Percentiles rank a stretch among this genome's conserved stretches.
Evolutionary conservation across 1,139 yeast species (phyloP).

Genomic region (Suhomyces choctaworum): DNA sequence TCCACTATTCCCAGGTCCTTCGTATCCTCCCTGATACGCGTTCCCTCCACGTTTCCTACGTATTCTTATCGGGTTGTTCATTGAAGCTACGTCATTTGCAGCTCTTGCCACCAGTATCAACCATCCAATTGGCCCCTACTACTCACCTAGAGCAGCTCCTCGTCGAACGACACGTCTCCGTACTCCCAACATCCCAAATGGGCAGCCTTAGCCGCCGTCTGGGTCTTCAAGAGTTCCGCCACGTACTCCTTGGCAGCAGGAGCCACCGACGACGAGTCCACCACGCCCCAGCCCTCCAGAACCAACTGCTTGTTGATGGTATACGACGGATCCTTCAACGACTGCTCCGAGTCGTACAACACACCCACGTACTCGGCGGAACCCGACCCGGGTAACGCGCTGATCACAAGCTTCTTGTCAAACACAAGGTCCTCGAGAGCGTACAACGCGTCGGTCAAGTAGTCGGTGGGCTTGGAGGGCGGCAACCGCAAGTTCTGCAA

Average conservation of each 20-base stretch:
- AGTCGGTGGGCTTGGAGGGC: slow-evolving; percentile 58
- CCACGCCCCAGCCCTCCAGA: slow-evolving; percentile 65
- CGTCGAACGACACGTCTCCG: slow-evolving; percentile 73
- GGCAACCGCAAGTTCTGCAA: slow-evolving; percentile 63
- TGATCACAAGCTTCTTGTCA: slow-evolving; percentile 60
- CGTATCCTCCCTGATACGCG: no score
- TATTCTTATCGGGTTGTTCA: no score
- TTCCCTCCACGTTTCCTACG: no score
- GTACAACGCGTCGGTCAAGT: slow-evolving; percentile 58
- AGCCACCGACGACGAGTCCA: slow-evolving; percentile 42
- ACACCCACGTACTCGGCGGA: slow-evolving; percentile 51
- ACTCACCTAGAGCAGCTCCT: slow-evolving; percentile 32
- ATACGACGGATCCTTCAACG: slow-evolving; percentile 55
- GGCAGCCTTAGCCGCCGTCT: slow-evolving; percentile 48
- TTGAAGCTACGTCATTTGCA: background rate
- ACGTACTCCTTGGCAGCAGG: slow-evolving; percentile 38
- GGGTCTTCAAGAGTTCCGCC: slow-evolving; percentile 42
- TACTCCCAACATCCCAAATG: slow-evolving; percentile 80
- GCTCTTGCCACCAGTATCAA: background rate
- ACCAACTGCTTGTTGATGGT: slow-evolving; percentile 66
- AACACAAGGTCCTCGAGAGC: slow-evolving; percentile 55
- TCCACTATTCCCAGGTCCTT: no score
- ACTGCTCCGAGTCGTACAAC: slow-evolving; percentile 62
- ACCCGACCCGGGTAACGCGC: slow-evolving; percentile 44
- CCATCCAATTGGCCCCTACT: no score